A percentile compares a stretch with the other conserved stretches of the same genome.
Conservation (phyloP, 2,329 filamentous ascomycete genomes). For the Sclerotinia trifoliorum region DNA sequence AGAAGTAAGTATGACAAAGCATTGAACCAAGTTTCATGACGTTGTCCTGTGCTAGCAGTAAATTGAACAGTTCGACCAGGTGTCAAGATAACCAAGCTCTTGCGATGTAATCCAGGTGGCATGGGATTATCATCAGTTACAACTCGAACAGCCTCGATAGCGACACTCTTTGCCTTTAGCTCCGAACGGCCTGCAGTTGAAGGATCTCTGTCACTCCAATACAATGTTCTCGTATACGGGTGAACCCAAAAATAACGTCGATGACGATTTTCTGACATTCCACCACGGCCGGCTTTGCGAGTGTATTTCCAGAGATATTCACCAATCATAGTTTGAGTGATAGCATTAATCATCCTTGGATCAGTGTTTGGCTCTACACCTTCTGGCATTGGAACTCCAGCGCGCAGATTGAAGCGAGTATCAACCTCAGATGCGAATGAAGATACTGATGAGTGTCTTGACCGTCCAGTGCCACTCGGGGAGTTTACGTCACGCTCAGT, state of each 20-base stretch:
- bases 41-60: constrained; percentile 87
- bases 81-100: constrained; percentile 87
- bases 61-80: constrained; percentile 89
- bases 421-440: constrained; percentile 96
- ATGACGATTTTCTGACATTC: constrained; percentile 86
- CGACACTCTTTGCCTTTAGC: constrained; percentile 80
- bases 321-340: constrained; percentile 99
- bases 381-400: constrained; percentile 52
- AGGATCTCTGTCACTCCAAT: constrained; percentile 94
- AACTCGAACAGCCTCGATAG: constrained; percentile 85
- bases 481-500: constrained; percentile 53
- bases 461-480: constrained; percentile 44
- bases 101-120: constrained; percentile 89
- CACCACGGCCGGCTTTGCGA: constrained; percentile 83
- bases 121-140: constrained; percentile 93
- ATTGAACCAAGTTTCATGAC: constrained; percentile 99
- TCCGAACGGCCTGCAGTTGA: constrained; percentile 74
- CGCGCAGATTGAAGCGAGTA: constrained; percentile 77
- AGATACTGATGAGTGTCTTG: constrained; percentile 81
- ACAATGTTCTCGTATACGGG: constrained; percentile 91
- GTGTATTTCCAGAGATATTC: constrained; percentile 99
- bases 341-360: constrained; percentile 97
- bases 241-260: constrained; percentile 99
- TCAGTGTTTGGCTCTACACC: constrained; percentile 75
- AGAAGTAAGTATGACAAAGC: constrained; percentile 89